Conservation (phyloP, 345 rosid species). For the Excoecaria cochinchinensis region DNA sequence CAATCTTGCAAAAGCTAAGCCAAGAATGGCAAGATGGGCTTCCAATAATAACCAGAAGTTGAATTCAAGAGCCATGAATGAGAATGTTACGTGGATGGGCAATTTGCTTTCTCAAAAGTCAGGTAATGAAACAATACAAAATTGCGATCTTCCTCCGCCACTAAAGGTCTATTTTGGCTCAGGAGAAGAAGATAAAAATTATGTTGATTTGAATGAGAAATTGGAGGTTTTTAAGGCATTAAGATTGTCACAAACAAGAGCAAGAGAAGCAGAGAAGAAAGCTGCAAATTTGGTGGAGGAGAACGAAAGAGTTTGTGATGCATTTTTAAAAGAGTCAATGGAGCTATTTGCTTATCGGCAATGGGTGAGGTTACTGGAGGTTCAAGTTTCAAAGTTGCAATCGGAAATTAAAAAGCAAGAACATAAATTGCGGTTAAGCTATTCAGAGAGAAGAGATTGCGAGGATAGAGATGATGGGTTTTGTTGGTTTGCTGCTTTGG, state of each 20-base stretch:
- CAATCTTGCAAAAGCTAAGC: no score
- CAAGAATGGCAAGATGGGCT: conserved; percentile 17
- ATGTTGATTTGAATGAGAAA: conserved; percentile 20
- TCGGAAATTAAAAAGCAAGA: conserved; percentile 14
- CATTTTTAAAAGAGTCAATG: conserved; percentile 41
- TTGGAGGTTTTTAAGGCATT: conserved; percentile 60
- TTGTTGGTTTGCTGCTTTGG: conserved; percentile 40
- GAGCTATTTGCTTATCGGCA: conserved; percentile 41
- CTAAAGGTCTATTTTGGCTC: conserved; percentile 40
- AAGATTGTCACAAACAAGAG: conserved; percentile 61
- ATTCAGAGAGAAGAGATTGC: background rate
- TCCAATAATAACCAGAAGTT: conserved; percentile 8
- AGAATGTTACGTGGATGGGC: conserved; percentile 30
- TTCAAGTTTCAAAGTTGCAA: conserved; percentile 36
- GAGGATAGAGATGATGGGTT: background rate
- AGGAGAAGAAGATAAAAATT: background rate
- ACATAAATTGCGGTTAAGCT: background rate
- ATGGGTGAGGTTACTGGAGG: conserved; percentile 54
- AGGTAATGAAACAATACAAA: conserved; percentile 26
- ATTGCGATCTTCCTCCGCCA: conserved; percentile 65
- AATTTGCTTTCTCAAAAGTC: conserved; percentile 21
- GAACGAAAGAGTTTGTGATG: conserved; percentile 37
- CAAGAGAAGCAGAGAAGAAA: conserved; percentile 63
- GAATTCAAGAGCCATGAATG: conserved; percentile 8
- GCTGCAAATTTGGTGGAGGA: conserved; percentile 47